phyloP scores from a whole-genome alignment of 495 filamentous ascomycete species.

The Cairneyella variabilis region DNA sequence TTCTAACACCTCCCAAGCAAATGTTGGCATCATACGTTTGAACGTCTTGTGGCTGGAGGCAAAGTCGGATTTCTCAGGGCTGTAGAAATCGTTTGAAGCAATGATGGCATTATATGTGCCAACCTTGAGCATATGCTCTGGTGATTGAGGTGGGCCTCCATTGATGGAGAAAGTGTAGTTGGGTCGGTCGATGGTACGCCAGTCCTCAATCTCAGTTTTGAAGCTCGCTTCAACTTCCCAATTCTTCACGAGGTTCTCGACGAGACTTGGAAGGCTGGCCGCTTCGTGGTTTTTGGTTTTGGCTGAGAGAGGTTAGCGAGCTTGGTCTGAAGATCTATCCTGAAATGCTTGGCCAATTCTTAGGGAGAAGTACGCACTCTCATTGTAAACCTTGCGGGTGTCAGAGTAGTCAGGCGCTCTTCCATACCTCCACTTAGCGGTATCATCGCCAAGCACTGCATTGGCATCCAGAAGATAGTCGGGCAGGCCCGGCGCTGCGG shows the following conservation, averaged over 20 bases:
- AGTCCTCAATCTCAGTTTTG: slow-evolving; percentile 56
- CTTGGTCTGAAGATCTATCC: not conserved
- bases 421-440: slow-evolving; percentile 55
- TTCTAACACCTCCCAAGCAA: slow-evolving; percentile 67
- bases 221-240: slow-evolving; percentile 69
- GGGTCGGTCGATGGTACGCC: slow-evolving; percentile 54
- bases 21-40: slow-evolving; percentile 66
- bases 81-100: slow-evolving; percentile 56
- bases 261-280: slow-evolving; percentile 51
- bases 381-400: slow-evolving; percentile 45
- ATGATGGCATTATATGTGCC: slow-evolving; percentile 69
- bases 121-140: slow-evolving; percentile 61
- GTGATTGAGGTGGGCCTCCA: slow-evolving; percentile 47
- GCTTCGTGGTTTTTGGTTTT: slow-evolving; percentile 50
- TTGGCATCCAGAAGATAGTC: slow-evolving; percentile 59
- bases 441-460: slow-evolving; percentile 51
- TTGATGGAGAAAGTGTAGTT: slow-evolving; percentile 61
- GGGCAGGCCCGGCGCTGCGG: slow-evolving; percentile 33
- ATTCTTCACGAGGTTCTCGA: slow-evolving; percentile 69
- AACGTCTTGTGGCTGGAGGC: slow-evolving; percentile 61
- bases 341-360: not conserved
- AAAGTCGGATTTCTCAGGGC: slow-evolving; percentile 53
- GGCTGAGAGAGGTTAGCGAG: slow-evolving; percentile 34
- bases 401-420: slow-evolving; percentile 56
- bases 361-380: slow-evolving; percentile 40